Conservation (phyloP, 768 basidiomycete species). For the Lactifluus hygrophoroides region DNA sequence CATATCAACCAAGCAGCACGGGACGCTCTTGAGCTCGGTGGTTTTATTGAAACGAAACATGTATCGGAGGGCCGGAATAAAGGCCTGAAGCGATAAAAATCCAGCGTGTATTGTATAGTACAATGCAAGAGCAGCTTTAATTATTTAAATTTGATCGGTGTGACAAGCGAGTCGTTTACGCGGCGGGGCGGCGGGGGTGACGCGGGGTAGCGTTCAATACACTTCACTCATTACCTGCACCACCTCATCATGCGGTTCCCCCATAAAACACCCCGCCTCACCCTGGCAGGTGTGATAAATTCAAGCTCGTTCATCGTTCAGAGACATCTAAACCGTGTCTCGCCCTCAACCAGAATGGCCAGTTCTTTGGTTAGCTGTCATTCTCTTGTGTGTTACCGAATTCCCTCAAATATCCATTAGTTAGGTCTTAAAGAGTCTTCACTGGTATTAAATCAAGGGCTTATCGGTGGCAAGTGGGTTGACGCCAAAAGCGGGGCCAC, state of each 20-base stretch:
- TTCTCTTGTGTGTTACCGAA: not conserved
- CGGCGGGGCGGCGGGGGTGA: too few species aligned
- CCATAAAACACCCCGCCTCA: not conserved
- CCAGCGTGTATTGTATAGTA: too few species aligned
- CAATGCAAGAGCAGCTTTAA: too few species aligned
- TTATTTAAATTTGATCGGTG: too few species aligned
- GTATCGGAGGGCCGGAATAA: not conserved
- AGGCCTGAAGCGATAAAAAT: not conserved
- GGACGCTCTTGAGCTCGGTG: slow-evolving; percentile 80
- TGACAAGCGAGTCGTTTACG: too few species aligned
- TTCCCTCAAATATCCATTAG: slow-evolving; percentile 3
- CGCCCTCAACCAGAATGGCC: slow-evolving; percentile 3
- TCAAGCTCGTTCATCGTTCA: not conserved
- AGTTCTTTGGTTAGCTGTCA: slow-evolving; percentile 4
- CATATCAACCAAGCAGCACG: slow-evolving; percentile 96
- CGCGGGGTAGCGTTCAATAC: too few species aligned
- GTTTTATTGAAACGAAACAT: slow-evolving; percentile 54
- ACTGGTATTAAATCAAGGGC: slow-evolving; percentile 65
- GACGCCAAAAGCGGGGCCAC: slow-evolving; percentile 66
- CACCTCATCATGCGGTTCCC: slow-evolving; percentile 1
- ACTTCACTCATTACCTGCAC: not conserved
- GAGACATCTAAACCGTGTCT: not conserved
- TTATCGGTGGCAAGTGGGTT: slow-evolving; percentile 83
- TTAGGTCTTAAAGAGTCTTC: slow-evolving; percentile 57
- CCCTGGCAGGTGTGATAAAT: not conserved